These are phyloP conservation scores for Pichia sp. DNA, from an alignment of 1,139 yeast genomes.

Conservation along the genomic window DNA sequence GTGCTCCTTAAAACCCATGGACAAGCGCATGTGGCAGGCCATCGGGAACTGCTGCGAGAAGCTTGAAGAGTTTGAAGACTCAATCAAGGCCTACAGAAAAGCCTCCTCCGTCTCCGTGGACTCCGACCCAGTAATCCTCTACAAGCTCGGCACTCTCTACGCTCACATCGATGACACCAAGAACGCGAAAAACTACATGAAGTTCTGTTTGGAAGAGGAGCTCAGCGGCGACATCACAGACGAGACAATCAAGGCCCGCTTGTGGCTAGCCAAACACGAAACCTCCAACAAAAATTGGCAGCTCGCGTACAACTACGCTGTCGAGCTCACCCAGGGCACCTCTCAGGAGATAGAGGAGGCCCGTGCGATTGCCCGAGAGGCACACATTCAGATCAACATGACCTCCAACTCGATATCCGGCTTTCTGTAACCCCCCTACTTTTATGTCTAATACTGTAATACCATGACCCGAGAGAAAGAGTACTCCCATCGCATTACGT, in stretches of 20 bases:
- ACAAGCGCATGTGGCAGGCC: constrained; percentile 96
- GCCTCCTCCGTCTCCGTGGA: constrained; percentile 47
- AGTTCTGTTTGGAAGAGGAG: constrained; percentile 66
- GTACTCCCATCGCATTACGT: background rate
- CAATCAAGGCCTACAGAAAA: constrained; percentile 56
- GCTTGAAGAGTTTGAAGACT: constrained; percentile 61
- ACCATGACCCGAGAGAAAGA: background rate
- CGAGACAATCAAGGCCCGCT: constrained; percentile 74
- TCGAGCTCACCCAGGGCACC: constrained; percentile 68
- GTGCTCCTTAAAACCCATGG: constrained; percentile 80
- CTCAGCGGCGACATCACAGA: constrained; percentile 63
- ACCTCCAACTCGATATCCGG: constrained; percentile 1
- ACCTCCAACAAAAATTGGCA: constrained; percentile 53
- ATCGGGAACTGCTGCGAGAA: constrained; percentile 87
- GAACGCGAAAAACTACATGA: constrained; percentile 65
- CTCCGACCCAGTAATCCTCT: constrained; percentile 46
- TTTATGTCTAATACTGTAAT: background rate
- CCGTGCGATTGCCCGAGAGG: constrained; percentile 73
- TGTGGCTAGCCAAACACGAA: constrained; percentile 82
- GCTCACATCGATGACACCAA: constrained; percentile 50
- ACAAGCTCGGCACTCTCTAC: constrained; percentile 64
- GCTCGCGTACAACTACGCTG: constrained; percentile 70
- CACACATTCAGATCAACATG: constrained; percentile 34
- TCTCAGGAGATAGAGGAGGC: constrained; percentile 90
- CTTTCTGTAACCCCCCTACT: background rate